Percentiles rank a stretch among this genome's conserved stretches.
These are phyloP conservation scores for Flaveria ramosissima DNA, from an alignment of 129 eudicot genomes.

Conservation along the genomic window DNA sequence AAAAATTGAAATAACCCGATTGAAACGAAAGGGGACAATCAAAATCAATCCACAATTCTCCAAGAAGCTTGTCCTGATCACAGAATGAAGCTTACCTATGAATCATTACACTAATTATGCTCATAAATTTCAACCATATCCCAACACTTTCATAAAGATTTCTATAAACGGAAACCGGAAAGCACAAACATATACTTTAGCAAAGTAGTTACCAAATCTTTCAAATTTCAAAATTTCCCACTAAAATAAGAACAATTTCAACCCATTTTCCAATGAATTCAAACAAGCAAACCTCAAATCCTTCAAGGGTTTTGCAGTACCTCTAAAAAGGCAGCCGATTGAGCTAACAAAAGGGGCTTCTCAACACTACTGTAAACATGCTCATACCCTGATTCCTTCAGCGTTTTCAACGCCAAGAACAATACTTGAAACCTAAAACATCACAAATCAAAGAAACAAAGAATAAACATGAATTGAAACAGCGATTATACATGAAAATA, in stretches of 20 bases:
- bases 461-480: background rate
- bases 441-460: background rate
- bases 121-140: constrained; percentile 21
- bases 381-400: constrained; percentile 65
- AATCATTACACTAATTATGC: background rate
- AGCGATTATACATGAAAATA: background rate
- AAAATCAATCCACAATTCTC: no score
- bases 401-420: constrained; percentile 65
- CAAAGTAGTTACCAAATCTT: constrained; percentile 21
- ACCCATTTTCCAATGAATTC: background rate
- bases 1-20: background rate
- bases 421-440: constrained; percentile 71
- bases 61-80: no score
- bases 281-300: background rate
- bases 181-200: constrained; percentile 12
- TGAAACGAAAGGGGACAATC: background rate
- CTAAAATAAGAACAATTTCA: background rate
- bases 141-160: constrained; percentile 11
- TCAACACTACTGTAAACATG: constrained; percentile 80
- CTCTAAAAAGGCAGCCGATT: constrained; percentile 95
- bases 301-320: constrained; percentile 35
- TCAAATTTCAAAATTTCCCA: constrained; percentile 26
- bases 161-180: constrained; percentile 25
- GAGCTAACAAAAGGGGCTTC: constrained; percentile 81
- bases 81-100: no score